These are phyloP conservation scores for Suillus decipiens DNA, from an alignment of 768 basidiomycete genomes.

Conservation along the genomic window DNA sequence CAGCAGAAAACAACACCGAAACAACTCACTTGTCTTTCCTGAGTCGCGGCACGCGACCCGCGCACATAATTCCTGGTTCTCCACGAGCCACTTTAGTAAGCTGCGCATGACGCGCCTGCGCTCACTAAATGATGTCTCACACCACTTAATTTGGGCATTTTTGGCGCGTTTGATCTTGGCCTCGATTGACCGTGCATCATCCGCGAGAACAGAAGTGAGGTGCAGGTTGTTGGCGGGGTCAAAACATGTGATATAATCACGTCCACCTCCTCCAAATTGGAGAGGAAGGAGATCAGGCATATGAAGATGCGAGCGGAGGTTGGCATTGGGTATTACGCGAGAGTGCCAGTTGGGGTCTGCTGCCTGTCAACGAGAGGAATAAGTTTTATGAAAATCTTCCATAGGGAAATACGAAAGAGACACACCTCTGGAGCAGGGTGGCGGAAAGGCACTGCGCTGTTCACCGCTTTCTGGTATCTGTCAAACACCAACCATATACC, in stretches of 20 bases:
- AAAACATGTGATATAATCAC: conserved; percentile 84
- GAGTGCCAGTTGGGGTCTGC: conserved; percentile 62
- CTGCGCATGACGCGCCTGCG: conserved; percentile 84
- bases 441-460: conserved; percentile 70
- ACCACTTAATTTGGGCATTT: conserved; percentile 74
- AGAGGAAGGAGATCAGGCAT: conserved; percentile 56
- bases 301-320: conserved; percentile 64
- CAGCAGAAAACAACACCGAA: neutral
- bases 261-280: conserved; percentile 42
- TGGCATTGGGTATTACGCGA: conserved; percentile 54
- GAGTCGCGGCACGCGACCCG: conserved; percentile 91
- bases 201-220: conserved; percentile 75
- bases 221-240: conserved; percentile 90
- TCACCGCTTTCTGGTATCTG: conserved; percentile 73
- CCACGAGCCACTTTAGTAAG: conserved; percentile 88
- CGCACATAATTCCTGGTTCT: conserved; percentile 86
- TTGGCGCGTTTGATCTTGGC: conserved; percentile 69
- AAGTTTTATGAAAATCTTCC: conserved; percentile 7
- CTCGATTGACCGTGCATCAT: conserved; percentile 69
- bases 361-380: conserved; percentile 40
- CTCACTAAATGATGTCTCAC: conserved; percentile 71
- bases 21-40: conserved; percentile 78
- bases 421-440: conserved; percentile 60
- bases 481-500: conserved; percentile 80
- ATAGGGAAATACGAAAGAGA: conserved; percentile 4